Base-by-base conservation (phyloP, 768 basidiomycete genomes). In the Lanmaoa pseudosensibilis region DNA sequence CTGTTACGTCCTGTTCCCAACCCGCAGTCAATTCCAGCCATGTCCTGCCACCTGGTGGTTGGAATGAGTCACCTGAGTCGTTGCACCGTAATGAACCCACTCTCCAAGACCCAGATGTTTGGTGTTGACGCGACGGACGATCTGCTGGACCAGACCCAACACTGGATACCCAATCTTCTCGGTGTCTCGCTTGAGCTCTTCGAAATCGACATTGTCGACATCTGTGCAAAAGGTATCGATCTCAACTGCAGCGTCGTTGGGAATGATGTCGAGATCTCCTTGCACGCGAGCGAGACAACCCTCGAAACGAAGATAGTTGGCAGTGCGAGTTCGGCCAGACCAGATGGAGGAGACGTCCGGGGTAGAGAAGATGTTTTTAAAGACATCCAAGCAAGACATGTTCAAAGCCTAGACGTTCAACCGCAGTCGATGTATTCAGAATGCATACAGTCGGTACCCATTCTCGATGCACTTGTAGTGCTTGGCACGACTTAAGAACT, bases 61-160 rank as follows among this genome's bases (percentile, higher is more conserved):
- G 30, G 12, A 56, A 27, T 34, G 21, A 25, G 25, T 50, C 44
- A 77, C 79, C 72, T 80, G 79, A 18, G 79, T 80, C 4, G 79
- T 80, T 5, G 78, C 76, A 32, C 79, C 79, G 65, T 77, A 80
- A 60, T 80, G 79, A 18, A 68, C 69, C 77, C 79, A 79, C 63
- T 79, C 79, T 34, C 79, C 79, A 9, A 77, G 58, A 23, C 76
- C 73, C 44, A 64, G 64, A 40, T 66, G 50, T 4, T 56, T 62
- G 34, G 44, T 50, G 50, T 77, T 80, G 19, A 75, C 76, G 47
- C 65, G 55, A 13, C 63, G 69, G 2, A 80, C 78, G 27, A 80
- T 65, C 45, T 79, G 78, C 55, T 74, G 76, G 18, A 79, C 77
- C 15, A 80, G 52, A 37, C 77, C 77, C 36, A 80, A 52, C 3